A percentile compares a stretch with the other conserved stretches of the same genome.
Conservation (phyloP, 192 early-diverging fungal genomes). For the Chytriomyces hyalinus region DNA sequence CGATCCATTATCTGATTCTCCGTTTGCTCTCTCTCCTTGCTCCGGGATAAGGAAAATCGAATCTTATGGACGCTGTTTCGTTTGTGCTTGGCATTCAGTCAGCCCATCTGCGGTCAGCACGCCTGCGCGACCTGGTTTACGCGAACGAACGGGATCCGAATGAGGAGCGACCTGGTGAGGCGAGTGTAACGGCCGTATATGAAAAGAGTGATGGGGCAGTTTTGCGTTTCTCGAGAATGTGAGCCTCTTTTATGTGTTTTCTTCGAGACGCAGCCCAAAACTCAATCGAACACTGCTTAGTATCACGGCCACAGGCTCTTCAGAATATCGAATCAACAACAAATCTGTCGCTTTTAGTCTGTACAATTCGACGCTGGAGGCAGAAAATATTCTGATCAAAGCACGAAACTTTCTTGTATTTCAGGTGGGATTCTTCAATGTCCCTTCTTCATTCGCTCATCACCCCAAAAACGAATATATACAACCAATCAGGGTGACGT, state of each 20-base stretch:
- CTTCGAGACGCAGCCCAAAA: not conserved
- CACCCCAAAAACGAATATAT: not conserved
- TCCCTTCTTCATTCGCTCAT: too few species aligned
- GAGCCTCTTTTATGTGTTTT: constrained; percentile 12
- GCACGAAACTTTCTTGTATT: constrained; percentile 98
- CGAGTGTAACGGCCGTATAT: constrained; percentile 85
- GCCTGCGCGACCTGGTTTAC: constrained; percentile 92
- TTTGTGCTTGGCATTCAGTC: constrained; percentile 98
- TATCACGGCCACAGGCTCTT: constrained; percentile 60
- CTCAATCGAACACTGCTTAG: constrained; percentile 10
- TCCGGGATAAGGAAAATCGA: constrained; percentile 80
- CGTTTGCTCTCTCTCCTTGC: not conserved
- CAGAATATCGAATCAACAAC: constrained; percentile 89
- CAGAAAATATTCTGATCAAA: constrained; percentile 91
- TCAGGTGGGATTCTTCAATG: constrained; percentile 54
- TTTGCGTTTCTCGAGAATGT: constrained; percentile 77
- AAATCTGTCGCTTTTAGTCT: constrained; percentile 69
- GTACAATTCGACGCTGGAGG: constrained; percentile 81
- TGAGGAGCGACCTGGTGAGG: constrained; percentile 51
- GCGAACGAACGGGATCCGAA: constrained; percentile 58
- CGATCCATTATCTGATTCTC: not conserved
- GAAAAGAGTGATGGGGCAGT: constrained; percentile 66
- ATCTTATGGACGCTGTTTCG: constrained; percentile 98
- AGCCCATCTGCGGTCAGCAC: constrained; percentile 84
- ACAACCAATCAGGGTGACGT: constrained; percentile 77